Conservation (phyloP, 352 stramenopile genomes). For the Lagenidium giganteum region DNA sequence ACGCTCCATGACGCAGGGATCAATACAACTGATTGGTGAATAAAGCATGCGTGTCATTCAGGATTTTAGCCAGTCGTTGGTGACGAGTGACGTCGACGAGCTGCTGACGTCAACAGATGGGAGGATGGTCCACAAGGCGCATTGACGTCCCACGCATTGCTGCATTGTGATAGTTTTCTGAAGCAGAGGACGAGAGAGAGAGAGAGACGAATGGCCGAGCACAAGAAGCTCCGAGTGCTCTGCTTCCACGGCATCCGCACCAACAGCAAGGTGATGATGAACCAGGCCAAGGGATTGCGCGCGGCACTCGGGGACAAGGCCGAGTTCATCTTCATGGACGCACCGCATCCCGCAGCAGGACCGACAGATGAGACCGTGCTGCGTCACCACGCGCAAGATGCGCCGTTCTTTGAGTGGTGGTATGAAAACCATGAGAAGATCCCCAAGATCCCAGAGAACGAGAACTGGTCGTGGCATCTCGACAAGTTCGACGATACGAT, state of each 20-base stretch:
- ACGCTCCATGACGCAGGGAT: too few species aligned
- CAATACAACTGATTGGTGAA: too few species aligned
- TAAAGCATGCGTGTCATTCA: too few species aligned
- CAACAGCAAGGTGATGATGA: conserved; percentile 20
- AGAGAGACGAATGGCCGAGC: not conserved
- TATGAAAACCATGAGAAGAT: conserved; percentile 18
- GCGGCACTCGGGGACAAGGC: conserved; percentile 14
- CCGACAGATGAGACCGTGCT: conserved; percentile 17
- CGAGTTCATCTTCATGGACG: conserved; percentile 25
- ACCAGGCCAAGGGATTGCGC: conserved; percentile 21
- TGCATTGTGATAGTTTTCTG: too few species aligned
- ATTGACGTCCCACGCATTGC: too few species aligned
- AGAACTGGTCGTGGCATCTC: conserved; percentile 25
- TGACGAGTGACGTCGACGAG: too few species aligned
- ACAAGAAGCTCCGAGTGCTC: conserved; percentile 18
- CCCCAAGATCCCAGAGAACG: conserved; percentile 8
- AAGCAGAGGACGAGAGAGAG: conserved; percentile 1
- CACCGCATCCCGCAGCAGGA: conserved; percentile 14
- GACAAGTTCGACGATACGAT: conserved; percentile 29
- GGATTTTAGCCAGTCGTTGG: too few species aligned
- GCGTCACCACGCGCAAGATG: conserved; percentile 16
- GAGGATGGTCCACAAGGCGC: too few species aligned
- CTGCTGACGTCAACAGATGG: too few species aligned
- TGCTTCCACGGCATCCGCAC: conserved; percentile 27
- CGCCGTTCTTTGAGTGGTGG: conserved; percentile 47